Percentiles rank a stretch among this genome's conserved stretches.
phyloP scores from a whole-genome alignment of 2,329 filamentous ascomycete species.

The Pyrenophora tritici-repentis region DNA sequence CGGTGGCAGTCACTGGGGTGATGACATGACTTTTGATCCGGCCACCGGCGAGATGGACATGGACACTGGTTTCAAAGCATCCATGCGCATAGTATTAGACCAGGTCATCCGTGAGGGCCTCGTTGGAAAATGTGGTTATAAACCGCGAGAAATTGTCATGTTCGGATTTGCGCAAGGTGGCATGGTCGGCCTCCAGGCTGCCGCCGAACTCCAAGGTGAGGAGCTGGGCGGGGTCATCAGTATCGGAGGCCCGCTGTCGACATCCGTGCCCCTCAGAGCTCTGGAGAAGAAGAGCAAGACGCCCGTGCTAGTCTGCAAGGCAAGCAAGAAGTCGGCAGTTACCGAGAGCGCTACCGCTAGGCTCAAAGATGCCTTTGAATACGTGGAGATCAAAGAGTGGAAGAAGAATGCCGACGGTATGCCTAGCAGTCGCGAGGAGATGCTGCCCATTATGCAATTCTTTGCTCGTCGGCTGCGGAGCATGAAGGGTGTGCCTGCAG shows the following conservation, averaged over 20 bases:
- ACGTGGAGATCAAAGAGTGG: conserved; percentile 48
- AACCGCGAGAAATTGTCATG: conserved; percentile 56
- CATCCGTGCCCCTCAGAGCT: conserved; percentile 33
- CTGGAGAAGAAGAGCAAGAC: conserved; percentile 62
- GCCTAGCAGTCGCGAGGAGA: conserved; percentile 83
- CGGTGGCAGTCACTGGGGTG: conserved; percentile 67
- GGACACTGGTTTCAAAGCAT: conserved; percentile 58
- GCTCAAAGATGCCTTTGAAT: conserved; percentile 67
- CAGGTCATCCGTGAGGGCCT: conserved; percentile 53
- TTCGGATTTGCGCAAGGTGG: conserved; percentile 64
- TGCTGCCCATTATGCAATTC: conserved; percentile 87
- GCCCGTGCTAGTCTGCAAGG: conserved; percentile 66
- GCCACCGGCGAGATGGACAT: conserved; percentile 57
- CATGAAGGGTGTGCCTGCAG: conserved; percentile 58
- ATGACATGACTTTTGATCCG: conserved; percentile 63
- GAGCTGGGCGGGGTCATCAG: conserved; percentile 65
- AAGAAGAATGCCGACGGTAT: conserved; percentile 73
- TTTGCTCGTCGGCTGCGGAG: conserved; percentile 69
- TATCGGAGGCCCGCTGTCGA: conserved; percentile 65
- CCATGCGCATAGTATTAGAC: conserved; percentile 50
- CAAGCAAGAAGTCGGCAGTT: conserved; percentile 57
- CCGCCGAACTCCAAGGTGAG: conserved; percentile 40
- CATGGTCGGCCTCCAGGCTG: conserved; percentile 58
- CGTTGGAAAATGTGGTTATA: conserved; percentile 56
- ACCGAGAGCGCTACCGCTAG: conserved; percentile 67